Evolutionary conservation across 306 rosid genomes (phyloP), one percentile per base, ranked within the genome.

Genomic region (Cucurbita ficifolia): DNA sequence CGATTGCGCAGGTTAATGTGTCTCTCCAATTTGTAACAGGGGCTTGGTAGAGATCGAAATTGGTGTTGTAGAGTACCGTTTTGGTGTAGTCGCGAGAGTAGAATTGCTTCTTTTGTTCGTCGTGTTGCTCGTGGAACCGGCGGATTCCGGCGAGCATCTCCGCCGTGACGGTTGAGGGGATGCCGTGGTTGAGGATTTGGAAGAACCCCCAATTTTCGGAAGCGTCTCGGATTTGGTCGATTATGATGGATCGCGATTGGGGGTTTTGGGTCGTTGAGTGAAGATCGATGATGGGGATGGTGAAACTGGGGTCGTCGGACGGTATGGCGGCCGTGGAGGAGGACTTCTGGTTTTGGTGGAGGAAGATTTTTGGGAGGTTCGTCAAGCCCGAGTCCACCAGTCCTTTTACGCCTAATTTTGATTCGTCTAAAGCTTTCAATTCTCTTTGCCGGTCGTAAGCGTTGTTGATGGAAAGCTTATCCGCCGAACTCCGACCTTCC

Each of bases 1-100:
- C 76, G 43, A 40, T 61, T n/a, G 36, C 11, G 74, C 77, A 81
- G 22, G 17, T 63, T 29, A 88, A 0, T 4, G 90, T 78, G 55
- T 88, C 95, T 76, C 95, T 86, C 95, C 91, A 86, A 22, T 86
- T 84, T 10, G 95, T 83, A n/a, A 39, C 80, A 63, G 14, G 39
- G 21, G 85, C 83, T 18, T 19, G 16, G 53, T 43, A 83, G 4
- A 88, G 60, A 65, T 84, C 87, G 38, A 73, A 75, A 40, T 86
- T 88, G 70, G 79, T 76, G 14, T 35, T 46, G 71, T 82, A 88
- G 8, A 39, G 1, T 4, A 80, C 21, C 19, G 10, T 75, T 49
- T 18, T 70, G 3, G 65, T 46, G 29, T 0, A 29, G 76, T 88
- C 88, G 2, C 88, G 82, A 1, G 77, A 62, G 56, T 86, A 88